Conservation (phyloP, 2,329 filamentous ascomycete genomes). For the Colletotrichum viniferum region DNA sequence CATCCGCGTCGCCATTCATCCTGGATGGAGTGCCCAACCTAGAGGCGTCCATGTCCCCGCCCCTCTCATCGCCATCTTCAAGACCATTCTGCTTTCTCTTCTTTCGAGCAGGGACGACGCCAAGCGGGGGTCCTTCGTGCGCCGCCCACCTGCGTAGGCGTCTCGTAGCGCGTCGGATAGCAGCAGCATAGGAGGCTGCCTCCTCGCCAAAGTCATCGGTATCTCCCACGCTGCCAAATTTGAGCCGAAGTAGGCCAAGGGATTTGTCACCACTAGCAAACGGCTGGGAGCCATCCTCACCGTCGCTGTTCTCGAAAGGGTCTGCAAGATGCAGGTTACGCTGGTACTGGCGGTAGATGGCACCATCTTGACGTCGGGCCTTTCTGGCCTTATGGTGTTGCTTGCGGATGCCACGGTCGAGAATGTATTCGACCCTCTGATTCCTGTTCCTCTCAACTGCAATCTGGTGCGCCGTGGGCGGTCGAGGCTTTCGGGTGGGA, state of each 20-base stretch:
- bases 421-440: conserved; percentile 80
- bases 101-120: conserved; percentile 54
- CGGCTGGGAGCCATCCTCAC: conserved; percentile 50
- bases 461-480: conserved; percentile 81
- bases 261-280: conserved; percentile 31
- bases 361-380: conserved; percentile 66
- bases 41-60: conserved; percentile 30
- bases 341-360: conserved; percentile 69
- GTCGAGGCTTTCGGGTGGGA: conserved; percentile 68
- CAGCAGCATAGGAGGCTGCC: conserved; percentile 66
- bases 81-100: conserved; percentile 28
- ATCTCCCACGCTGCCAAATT: conserved; percentile 70
- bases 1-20: conserved; percentile 38
- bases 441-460: conserved; percentile 80
- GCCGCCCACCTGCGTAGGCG: conserved; percentile 74
- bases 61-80: conserved; percentile 20
- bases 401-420: conserved; percentile 74
- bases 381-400: conserved; percentile 69
- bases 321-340: conserved; percentile 62
- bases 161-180: conserved; percentile 66
- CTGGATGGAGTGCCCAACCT: conserved; percentile 6
- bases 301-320: conserved; percentile 67
- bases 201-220: conserved; percentile 80
- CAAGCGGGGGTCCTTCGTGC: conserved; percentile 46
- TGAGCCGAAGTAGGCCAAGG: conserved; percentile 53